Percentiles rank a stretch among this genome's conserved stretches.
These are phyloP conservation scores for Periconia sp. DNA, from an alignment of 2,329 filamentous ascomycete genomes.

Conservation along the genomic window DNA sequence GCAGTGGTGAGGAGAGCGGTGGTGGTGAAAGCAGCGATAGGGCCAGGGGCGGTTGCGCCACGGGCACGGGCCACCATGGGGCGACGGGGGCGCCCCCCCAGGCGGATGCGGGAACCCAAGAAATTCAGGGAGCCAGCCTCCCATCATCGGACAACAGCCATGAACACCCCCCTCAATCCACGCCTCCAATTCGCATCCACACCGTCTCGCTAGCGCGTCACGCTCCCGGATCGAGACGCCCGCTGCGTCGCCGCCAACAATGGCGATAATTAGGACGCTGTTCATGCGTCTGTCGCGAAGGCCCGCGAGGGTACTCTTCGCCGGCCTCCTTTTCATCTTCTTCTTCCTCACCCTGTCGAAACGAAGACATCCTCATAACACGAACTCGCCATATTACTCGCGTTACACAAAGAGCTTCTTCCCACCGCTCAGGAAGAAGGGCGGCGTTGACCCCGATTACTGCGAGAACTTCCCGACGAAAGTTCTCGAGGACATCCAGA, in stretches of 20 bases:
- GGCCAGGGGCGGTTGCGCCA: no score
- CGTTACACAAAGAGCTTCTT: slow-evolving; percentile 45
- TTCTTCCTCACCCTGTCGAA: slow-evolving; percentile 37
- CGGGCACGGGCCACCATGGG: slow-evolving; percentile 1
- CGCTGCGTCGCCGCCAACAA: slow-evolving; percentile 13
- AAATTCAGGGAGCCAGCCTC: slow-evolving; percentile 11
- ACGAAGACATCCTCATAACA: slow-evolving; percentile 17
- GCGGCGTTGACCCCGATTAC: slow-evolving; percentile 42
- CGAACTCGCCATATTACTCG: slow-evolving; percentile 28
- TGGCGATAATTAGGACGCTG: slow-evolving; percentile 12
- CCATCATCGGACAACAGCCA: slow-evolving; percentile 6
- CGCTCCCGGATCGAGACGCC: slow-evolving; percentile 12
- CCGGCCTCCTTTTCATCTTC: slow-evolving; percentile 39
- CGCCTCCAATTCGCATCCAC: slow-evolving; percentile 4
- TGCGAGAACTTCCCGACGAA: slow-evolving; percentile 49
- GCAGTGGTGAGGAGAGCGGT: no score
- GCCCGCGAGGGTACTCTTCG: slow-evolving; percentile 32
- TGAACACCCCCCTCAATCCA: slow-evolving; percentile 3
- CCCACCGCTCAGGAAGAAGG: slow-evolving; percentile 39
- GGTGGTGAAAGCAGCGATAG: no score
- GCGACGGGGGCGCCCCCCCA: not conserved
- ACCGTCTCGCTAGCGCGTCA: slow-evolving; percentile 8
- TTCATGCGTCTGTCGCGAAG: slow-evolving; percentile 16
- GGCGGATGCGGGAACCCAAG: slow-evolving; percentile 2
- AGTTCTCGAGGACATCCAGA: slow-evolving; percentile 51